Conservation (phyloP, 179 eudicot genomes). For the Silene coronaria region DNA sequence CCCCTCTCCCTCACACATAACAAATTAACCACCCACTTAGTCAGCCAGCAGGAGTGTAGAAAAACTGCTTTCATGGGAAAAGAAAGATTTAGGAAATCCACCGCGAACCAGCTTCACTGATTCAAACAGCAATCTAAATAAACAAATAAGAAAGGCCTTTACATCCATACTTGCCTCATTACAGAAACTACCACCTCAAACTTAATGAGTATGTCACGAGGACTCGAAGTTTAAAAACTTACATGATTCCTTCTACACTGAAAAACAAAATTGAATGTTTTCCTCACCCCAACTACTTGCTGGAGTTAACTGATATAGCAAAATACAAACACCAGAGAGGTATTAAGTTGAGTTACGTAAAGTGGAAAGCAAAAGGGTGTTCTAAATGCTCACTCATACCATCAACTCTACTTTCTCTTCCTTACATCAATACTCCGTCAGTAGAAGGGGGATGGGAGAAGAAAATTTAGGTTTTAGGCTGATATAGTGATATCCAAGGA, state of each 20-base stretch:
- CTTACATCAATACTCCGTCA: background rate
- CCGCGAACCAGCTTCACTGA: background rate
- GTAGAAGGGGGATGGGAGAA: background rate
- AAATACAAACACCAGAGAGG: background rate
- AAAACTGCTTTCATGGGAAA: background rate
- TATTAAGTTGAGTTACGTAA: background rate
- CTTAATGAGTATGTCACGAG: background rate
- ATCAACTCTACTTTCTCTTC: background rate
- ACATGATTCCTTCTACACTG: background rate
- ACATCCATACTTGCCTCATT: background rate
- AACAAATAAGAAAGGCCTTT: background rate
- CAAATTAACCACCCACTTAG: background rate
- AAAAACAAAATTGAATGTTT: background rate
- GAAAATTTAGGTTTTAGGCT: background rate
- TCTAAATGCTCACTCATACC: background rate
- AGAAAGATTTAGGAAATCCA: background rate
- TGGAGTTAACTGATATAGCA: background rate
- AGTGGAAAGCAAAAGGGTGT: background rate
- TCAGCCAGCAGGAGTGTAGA: background rate
- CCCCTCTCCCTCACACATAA: background rate
- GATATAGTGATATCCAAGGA: constrained; percentile 1
- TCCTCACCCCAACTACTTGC: background rate
- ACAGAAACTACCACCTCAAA: background rate
- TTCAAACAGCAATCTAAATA: background rate
- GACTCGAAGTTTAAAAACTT: background rate